phyloP scores from a whole-genome alignment of 306 rosid genomes.

The Erythrophleum fordii region DNA sequence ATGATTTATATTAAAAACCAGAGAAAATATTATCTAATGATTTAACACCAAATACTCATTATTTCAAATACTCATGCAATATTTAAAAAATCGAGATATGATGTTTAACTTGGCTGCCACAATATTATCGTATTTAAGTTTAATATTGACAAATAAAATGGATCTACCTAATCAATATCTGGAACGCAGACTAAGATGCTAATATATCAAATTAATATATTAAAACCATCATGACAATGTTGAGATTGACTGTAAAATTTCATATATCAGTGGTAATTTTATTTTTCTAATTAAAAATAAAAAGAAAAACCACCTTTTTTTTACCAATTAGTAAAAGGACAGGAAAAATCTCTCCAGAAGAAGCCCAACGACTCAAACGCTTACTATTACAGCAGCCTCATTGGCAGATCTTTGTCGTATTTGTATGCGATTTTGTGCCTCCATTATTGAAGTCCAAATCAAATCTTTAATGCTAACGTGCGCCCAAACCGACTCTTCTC shows the following conservation, averaged over 20 bases:
- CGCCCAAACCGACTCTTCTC: neutral
- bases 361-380: neutral
- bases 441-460: slow-evolving; percentile 15
- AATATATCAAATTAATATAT: neutral
- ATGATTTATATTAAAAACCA: no score
- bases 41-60: no score
- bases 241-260: neutral
- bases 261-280: neutral
- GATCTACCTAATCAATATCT: neutral
- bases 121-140: no score
- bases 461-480: neutral
- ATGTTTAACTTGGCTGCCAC: neutral
- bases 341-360: neutral
- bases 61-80: no score
- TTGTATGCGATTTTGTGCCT: neutral
- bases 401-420: slow-evolving; percentile 8
- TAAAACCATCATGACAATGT: neutral
- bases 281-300: neutral
- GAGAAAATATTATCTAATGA: no score
- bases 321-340: neutral
- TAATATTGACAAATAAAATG: neutral
- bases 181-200: neutral
- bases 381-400: neutral
- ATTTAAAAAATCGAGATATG: neutral
- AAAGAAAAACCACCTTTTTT: neutral